A percentile compares a stretch with the other conserved stretches of the same genome.
phyloP scores from a whole-genome alignment of 805 yeast species.

The Hanseniaspora meyeri region DNA sequence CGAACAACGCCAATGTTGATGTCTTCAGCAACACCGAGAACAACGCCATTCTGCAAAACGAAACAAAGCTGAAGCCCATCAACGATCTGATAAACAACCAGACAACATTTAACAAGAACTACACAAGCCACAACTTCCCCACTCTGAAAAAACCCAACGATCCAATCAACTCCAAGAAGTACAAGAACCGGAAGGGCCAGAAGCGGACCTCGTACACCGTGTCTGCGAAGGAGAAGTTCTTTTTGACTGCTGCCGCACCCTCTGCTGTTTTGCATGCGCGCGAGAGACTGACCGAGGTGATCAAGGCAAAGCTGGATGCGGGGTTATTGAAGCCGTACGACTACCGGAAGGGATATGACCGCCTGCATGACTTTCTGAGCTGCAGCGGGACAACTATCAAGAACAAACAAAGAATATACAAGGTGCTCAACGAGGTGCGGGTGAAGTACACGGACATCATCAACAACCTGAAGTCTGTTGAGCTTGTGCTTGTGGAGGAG shows the following conservation, averaged over 20 bases:
- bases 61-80: neutral
- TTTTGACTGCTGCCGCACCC: conserved; percentile 93
- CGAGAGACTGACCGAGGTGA: conserved; percentile 82
- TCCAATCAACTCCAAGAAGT: neutral
- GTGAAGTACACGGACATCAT: conserved; percentile 94
- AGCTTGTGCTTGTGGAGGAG: conserved; percentile 83
- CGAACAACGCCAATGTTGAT: neutral
- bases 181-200: neutral
- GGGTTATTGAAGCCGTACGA: conserved; percentile 86
- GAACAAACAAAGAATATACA: conserved; percentile 71
- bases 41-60: neutral
- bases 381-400: conserved; percentile 69
- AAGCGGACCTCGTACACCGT: conserved; percentile 31
- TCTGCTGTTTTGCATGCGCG: conserved; percentile 89
- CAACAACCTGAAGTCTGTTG: conserved; percentile 76
- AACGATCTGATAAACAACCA: neutral
- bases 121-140: conserved; percentile 11
- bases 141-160: neutral
- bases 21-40: neutral
- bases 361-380: conserved; percentile 72
- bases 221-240: conserved; percentile 83
- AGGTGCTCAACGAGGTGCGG: conserved; percentile 72
- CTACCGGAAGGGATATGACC: conserved; percentile 84
- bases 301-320: conserved; percentile 87
- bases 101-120: neutral